Evolutionary conservation across 2,329 filamentous ascomycete species (phyloP), one percentile per base, ranked within the genome.

Genomic region (Phoma sp.): DNA sequence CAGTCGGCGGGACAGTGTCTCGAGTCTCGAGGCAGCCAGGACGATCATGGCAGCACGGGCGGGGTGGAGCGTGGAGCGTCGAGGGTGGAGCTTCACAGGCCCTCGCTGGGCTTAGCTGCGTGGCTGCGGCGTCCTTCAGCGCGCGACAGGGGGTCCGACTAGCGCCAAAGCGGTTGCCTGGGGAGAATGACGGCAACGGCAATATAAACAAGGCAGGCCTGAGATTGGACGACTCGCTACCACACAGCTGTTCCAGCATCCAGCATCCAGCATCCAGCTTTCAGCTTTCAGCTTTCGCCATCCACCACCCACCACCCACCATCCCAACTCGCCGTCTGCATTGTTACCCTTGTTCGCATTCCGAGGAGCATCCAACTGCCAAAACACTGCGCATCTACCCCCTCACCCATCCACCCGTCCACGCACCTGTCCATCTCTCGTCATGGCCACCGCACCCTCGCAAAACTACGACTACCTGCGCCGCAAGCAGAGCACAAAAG

Each of bases 381-480:
- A 24, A 4, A 4, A 6, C 22, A 24, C 22, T 6, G 25, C 25
- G 25, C 25, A 27, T 27, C 45, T 15, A 49, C 25, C 22, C 22
- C 4, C 22, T 4, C 22, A 24, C 22, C 22, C 22, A 24, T 8
- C 25, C 25, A 29, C 29, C 12, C 29, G 22, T 13, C 29, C 12
- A 15, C 12, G 12, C 29, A 10, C 4, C 4, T 5, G 10, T 12
- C 48, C 58, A 60, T 29, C 37, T 32, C 22, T 19, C 39, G 52
- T 19, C 46, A 55, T 55, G 52, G 52, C 52, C 32, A 65, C 70
- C 51, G 60, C 66, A 39, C 61, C 69, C 44, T 66, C 72, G 39
- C 77, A 78, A 46, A 79, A 82, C 70, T 80, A 84, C 79, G 83
- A 84, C 73, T 81, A 83, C 67, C 78, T 85, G 59, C 81, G 82